Evolutionary conservation across 192 early-diverging fungal species (phyloP).

Genomic region (Coemansia sp.): DNA sequence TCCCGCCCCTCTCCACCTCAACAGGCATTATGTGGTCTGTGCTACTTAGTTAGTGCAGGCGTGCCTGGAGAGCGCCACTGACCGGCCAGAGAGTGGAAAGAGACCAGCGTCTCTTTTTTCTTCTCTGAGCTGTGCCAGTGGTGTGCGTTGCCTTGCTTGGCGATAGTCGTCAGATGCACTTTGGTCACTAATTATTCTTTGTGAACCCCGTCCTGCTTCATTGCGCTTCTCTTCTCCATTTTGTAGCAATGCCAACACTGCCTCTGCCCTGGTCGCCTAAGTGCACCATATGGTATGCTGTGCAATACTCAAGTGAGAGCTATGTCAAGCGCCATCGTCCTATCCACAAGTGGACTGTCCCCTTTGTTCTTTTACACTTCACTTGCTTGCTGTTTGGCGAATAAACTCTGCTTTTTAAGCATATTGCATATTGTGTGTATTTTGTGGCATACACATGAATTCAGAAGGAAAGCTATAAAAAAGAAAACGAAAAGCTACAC

Average conservation of each 20-base stretch:
- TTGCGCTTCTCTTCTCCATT: background rate
- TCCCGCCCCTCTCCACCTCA: background rate
- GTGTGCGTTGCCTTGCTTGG: conserved; percentile 43
- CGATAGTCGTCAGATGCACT: conserved; percentile 45
- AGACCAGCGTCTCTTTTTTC: background rate
- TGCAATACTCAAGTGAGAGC: background rate
- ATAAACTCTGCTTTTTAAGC: background rate
- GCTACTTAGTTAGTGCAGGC: background rate
- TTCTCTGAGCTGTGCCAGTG: background rate
- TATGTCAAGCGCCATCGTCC: background rate
- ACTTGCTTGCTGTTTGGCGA: background rate
- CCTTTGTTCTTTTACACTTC: background rate
- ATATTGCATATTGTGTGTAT: background rate
- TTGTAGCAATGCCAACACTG: conserved; percentile 74
- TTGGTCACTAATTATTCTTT: conserved; percentile 19
- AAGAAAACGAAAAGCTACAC: background rate
- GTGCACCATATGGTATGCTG: conserved; percentile 7
- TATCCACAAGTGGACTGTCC: background rate
- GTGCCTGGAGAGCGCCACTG: conserved; percentile 25
- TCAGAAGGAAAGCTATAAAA: background rate
- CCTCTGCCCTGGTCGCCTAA: conserved; percentile 82
- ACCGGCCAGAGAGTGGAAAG: background rate
- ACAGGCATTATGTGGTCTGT: background rate
- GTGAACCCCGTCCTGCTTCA: background rate
- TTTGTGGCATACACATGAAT: background rate